Percentiles rank a stretch among this genome's conserved stretches.
These are phyloP conservation scores for Persicaria tinctoria DNA, from an alignment of 148 eudicot genomes.

Conservation along the genomic window DNA sequence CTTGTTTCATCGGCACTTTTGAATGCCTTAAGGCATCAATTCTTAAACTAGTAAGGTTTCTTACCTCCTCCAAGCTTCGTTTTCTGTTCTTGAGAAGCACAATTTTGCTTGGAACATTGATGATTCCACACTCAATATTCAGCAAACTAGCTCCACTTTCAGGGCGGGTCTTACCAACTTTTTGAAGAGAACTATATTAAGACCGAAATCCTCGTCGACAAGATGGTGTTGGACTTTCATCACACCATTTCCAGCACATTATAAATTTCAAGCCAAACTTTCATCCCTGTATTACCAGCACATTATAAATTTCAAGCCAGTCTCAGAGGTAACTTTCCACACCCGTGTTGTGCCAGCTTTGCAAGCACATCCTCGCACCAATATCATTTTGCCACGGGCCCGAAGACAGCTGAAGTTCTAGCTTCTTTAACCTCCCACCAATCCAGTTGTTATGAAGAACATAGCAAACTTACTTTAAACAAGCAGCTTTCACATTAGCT, in stretches of 20 bases:
- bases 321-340: conserved; percentile 24
- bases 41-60: not conserved
- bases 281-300: not conserved
- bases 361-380: conserved; percentile 76
- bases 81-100: not conserved
- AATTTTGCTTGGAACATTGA: not conserved
- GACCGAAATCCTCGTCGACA: too few species aligned
- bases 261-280: too few species aligned
- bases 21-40: not conserved
- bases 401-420: conserved; percentile 54
- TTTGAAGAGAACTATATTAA: too few species aligned
- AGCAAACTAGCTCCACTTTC: too few species aligned
- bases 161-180: too few species aligned
- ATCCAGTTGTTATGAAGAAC: conserved; percentile 92
- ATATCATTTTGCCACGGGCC: conserved; percentile 14
- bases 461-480: conserved; percentile 53
- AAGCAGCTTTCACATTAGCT: conserved; percentile 34
- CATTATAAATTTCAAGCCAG: not conserved
- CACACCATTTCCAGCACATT: too few species aligned
- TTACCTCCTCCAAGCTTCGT: not conserved
- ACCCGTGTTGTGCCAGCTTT: conserved; percentile 42
- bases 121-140: not conserved
- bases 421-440: conserved; percentile 58
- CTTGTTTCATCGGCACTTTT: not conserved
- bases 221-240: too few species aligned